Evolutionary conservation across 2,329 filamentous ascomycete species (phyloP).

Genomic region (Exophiala dermatitidis): DNA sequence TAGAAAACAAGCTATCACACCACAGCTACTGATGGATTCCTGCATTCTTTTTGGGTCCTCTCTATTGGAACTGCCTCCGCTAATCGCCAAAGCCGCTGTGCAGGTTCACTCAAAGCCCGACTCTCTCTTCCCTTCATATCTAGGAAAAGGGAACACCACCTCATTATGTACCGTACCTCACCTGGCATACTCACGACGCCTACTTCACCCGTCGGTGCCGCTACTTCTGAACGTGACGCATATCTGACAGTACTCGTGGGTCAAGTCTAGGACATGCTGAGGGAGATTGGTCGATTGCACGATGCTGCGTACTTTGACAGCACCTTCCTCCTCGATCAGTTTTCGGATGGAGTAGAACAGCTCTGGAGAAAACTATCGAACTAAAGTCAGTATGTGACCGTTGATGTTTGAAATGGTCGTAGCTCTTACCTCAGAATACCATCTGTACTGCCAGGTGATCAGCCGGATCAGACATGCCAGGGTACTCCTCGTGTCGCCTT

Average conservation of each 20-base stretch:
- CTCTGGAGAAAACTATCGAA: constrained; percentile 71
- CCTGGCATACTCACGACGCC: too few species aligned
- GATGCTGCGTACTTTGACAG: constrained; percentile 93
- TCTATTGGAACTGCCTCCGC: background rate
- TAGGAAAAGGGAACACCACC: background rate
- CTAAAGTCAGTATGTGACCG: constrained; percentile 17
- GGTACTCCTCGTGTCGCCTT: constrained; percentile 70
- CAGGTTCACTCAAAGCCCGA: background rate
- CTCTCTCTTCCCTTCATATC: background rate
- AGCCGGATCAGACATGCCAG: constrained; percentile 81
- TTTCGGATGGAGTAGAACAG: constrained; percentile 81
- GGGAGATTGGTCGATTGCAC: constrained; percentile 92
- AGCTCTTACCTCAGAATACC: constrained; percentile 78
- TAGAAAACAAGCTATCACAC: too few species aligned
- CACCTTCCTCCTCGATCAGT: constrained; percentile 93
- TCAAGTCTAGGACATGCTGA: constrained; percentile 86
- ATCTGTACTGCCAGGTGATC: constrained; percentile 96
- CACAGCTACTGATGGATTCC: too few species aligned
- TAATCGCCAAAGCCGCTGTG: background rate
- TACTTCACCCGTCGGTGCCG: constrained; percentile 66
- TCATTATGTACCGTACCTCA: constrained; percentile 27
- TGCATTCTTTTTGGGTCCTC: too few species aligned
- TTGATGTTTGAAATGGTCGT: background rate
- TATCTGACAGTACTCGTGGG: constrained; percentile 89
- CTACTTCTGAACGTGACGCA: constrained; percentile 94